These are phyloP conservation scores for Astraeus odoratus DNA, from an alignment of 768 basidiomycete species.

Conservation along the genomic window DNA sequence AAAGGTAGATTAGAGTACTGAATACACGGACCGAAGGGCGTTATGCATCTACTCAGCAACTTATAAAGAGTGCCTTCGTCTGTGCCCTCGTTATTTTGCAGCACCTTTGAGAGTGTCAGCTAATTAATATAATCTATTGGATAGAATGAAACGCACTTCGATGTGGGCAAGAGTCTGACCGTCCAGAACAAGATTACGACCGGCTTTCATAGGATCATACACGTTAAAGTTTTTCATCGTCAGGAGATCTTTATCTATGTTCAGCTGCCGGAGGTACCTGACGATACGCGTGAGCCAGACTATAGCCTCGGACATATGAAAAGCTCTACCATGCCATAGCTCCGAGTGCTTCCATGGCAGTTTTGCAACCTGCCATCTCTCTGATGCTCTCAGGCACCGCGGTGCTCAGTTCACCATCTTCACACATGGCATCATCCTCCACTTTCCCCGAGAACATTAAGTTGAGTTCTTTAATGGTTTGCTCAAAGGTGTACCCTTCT, in stretches of 20 bases:
- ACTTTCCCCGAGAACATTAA: slow-evolving; percentile 49
- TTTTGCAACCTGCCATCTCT: slow-evolving; percentile 55
- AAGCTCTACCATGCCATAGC: slow-evolving; percentile 77
- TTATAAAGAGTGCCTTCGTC: slow-evolving; percentile 85
- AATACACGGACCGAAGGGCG: slow-evolving; percentile 69
- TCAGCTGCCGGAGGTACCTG: slow-evolving; percentile 85
- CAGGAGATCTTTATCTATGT: slow-evolving; percentile 92
- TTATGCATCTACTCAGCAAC: slow-evolving; percentile 76
- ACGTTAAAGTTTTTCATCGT: slow-evolving; percentile 97
- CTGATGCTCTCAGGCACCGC: slow-evolving; percentile 67
- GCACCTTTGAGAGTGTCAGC: slow-evolving; percentile 42
- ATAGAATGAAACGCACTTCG: slow-evolving; percentile 48
- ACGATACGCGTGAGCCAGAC: neutral
- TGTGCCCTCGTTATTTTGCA: slow-evolving; percentile 90
- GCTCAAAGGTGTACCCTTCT: slow-evolving; percentile 76
- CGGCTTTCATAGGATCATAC: slow-evolving; percentile 90
- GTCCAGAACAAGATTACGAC: slow-evolving; percentile 81
- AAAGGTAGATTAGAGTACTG: slow-evolving; percentile 3
- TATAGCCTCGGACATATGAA: neutral
- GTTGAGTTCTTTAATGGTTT: slow-evolving; percentile 63
- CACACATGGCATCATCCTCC: slow-evolving; percentile 40
- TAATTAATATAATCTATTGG: neutral
- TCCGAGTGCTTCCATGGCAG: slow-evolving; percentile 81
- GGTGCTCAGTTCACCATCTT: slow-evolving; percentile 30
- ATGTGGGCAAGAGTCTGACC: slow-evolving; percentile 94